A percentile compares a stretch with the other conserved stretches of the same genome.
These are phyloP conservation scores for Aspergillus campestris DNA, from an alignment of 495 filamentous ascomycete genomes.

Conservation along the genomic window DNA sequence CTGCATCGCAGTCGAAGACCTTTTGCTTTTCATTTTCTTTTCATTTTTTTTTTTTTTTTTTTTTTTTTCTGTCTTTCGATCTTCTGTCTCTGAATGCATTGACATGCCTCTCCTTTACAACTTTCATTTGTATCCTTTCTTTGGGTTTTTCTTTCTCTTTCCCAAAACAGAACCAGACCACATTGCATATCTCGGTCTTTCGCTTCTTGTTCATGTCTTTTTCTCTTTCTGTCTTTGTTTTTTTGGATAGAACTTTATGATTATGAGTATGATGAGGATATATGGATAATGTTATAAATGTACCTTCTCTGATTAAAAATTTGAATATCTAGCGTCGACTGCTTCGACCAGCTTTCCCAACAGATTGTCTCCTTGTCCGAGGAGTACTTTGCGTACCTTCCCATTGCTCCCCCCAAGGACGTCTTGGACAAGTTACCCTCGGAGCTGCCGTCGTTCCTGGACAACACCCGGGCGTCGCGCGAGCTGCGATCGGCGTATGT, in stretches of 20 bases:
- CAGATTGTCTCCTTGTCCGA: conserved; percentile 51
- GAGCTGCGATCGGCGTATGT: conserved; percentile 53
- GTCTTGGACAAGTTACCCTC: conserved; percentile 45
- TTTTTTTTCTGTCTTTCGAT: conserved; percentile 3
- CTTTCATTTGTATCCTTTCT: conserved; percentile 5
- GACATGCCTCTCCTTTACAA: not conserved
- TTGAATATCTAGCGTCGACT: conserved; percentile 43
- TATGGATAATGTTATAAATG: conserved; percentile 34
- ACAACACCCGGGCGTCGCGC: conserved; percentile 42
- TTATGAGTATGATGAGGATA: conserved; percentile 15
- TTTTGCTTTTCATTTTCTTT: conserved; percentile 11
- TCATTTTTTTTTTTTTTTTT: conserved; percentile 6
- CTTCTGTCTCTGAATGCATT: too few species aligned
- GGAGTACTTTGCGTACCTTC: conserved; percentile 50
- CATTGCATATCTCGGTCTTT: conserved; percentile 5
- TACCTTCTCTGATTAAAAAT: conserved; percentile 36
- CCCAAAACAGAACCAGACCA: conserved; percentile 6
- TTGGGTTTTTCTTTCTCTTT: conserved; percentile 12
- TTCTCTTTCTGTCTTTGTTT: conserved; percentile 10
- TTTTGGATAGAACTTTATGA: conserved; percentile 24
- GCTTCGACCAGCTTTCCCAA: conserved; percentile 48
- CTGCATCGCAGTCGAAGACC: conserved; percentile 12
- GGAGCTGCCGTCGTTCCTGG: conserved; percentile 48
- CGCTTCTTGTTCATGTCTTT: conserved; percentile 11
- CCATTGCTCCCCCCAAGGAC: conserved; percentile 46